Evolutionary conservation across 2,329 filamentous ascomycete genomes (phyloP).

Genomic region (Penicillium sp.): DNA sequence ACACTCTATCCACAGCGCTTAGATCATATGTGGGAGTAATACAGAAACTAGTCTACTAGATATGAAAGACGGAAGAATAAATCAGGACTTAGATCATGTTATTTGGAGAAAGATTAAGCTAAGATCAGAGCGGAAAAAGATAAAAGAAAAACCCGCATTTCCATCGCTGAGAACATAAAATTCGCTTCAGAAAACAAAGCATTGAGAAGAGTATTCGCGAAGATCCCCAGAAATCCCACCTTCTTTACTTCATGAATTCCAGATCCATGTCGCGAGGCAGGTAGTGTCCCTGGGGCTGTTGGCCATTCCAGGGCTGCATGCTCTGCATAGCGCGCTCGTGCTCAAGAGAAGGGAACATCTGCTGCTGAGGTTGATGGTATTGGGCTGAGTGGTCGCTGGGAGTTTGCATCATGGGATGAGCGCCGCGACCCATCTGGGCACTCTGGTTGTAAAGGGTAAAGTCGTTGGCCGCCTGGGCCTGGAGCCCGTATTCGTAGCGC

Average conservation of each 20-base stretch:
- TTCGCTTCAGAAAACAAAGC: slow-evolving; percentile 5
- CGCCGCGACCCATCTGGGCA: neutral
- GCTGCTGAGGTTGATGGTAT: slow-evolving; percentile 8
- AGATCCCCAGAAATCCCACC: neutral
- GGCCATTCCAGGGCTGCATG: slow-evolving; percentile 14
- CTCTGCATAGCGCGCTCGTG: slow-evolving; percentile 8
- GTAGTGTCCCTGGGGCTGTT: slow-evolving; percentile 9
- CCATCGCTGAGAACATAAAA: slow-evolving; percentile 6
- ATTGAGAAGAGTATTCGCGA: neutral
- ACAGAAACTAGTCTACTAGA: neutral
- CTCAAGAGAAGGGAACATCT: slow-evolving; percentile 20
- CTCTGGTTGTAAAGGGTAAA: slow-evolving; percentile 24
- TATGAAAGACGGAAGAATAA: neutral
- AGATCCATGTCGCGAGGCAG: slow-evolving; percentile 15
- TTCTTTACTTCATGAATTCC: slow-evolving; percentile 13
- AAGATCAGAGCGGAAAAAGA: slow-evolving; percentile 1
- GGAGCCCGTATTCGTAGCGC: slow-evolving; percentile 12
- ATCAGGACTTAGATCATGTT: neutral
- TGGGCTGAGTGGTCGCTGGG: slow-evolving; percentile 7
- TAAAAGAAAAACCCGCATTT: neutral
- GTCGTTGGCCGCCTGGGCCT: slow-evolving; percentile 15
- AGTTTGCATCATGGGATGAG: slow-evolving; percentile 4
- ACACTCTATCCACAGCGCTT: neutral
- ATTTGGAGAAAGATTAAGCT: slow-evolving; percentile 1
- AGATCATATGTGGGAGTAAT: neutral